These are phyloP conservation scores for Candida hispaniensis DNA, from an alignment of 805 yeast genomes.

Conservation along the genomic window DNA sequence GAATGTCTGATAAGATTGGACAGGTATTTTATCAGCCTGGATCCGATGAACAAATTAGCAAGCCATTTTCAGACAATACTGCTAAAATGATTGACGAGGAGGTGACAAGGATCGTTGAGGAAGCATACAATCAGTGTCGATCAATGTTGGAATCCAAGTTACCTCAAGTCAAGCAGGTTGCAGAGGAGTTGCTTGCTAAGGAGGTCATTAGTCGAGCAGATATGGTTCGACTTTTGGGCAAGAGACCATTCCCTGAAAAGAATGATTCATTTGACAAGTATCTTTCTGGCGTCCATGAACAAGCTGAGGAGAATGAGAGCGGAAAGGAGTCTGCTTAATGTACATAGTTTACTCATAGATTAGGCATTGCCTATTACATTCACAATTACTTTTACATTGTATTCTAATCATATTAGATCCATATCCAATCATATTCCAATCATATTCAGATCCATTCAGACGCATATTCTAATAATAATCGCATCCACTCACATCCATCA, in stretches of 20 bases:
- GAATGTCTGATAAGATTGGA: constrained; percentile 80
- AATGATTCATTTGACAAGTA: constrained; percentile 89
- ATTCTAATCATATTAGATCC: no score
- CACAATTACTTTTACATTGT: no score
- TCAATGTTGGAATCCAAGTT: constrained; percentile 46
- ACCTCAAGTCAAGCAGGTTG: constrained; percentile 56
- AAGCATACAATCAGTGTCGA: constrained; percentile 52
- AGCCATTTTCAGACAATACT: constrained; percentile 64
- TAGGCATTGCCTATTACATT: no score
- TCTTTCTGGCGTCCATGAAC: constrained; percentile 27
- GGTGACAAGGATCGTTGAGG: constrained; percentile 54
- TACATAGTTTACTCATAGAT: no score
- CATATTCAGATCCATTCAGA: no score
- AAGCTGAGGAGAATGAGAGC: constrained; percentile 6
- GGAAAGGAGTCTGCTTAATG: neutral
- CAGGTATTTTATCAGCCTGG: constrained; percentile 39
- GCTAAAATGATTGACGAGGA: constrained; percentile 58
- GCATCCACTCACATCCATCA: no score
- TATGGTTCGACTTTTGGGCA: constrained; percentile 65
- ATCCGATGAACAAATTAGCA: constrained; percentile 43
- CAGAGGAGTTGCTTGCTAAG: constrained; percentile 57
- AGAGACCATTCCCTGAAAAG: constrained; percentile 65
- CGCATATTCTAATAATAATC: no score
- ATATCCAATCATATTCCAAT: no score
- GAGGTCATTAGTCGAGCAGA: constrained; percentile 78